Percentiles rank a stretch among this genome's conserved stretches.
These are phyloP conservation scores for Verticillium dahliae DNA, from an alignment of 2,329 filamentous ascomycete species.

Conservation along the genomic window DNA sequence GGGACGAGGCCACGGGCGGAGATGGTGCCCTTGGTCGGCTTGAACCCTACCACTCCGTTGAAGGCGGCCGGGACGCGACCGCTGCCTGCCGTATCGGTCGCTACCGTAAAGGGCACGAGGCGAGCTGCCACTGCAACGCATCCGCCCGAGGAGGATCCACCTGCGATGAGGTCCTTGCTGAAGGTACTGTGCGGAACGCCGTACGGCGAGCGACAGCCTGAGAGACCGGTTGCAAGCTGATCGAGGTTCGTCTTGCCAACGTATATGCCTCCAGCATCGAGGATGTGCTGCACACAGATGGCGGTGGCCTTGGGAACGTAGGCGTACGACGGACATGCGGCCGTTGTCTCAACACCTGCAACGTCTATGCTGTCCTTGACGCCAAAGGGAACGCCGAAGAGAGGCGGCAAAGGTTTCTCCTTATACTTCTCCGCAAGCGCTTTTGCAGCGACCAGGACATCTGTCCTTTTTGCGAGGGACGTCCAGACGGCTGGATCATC, in stretches of 20 bases:
- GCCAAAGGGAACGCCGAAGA: slow-evolving; percentile 50
- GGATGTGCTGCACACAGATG: slow-evolving; percentile 36
- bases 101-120: slow-evolving; percentile 49
- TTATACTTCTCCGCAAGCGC: slow-evolving; percentile 30
- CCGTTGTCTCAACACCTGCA: slow-evolving; percentile 40
- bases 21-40: slow-evolving; percentile 35
- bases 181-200: slow-evolving; percentile 36
- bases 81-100: slow-evolving; percentile 49
- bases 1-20: slow-evolving; percentile 40
- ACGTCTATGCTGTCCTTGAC: slow-evolving; percentile 53
- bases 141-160: slow-evolving; percentile 51
- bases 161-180: slow-evolving; percentile 21
- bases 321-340: slow-evolving; percentile 40
- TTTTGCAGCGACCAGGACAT: slow-evolving; percentile 31
- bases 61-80: slow-evolving; percentile 45
- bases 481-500: slow-evolving; percentile 47
- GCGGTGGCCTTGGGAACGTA: slow-evolving; percentile 39
- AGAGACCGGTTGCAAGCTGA: slow-evolving; percentile 55
- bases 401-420: slow-evolving; percentile 32
- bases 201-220: slow-evolving; percentile 51
- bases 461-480: slow-evolving; percentile 16
- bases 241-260: slow-evolving; percentile 55
- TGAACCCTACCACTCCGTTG: slow-evolving; percentile 46
- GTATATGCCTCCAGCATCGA: slow-evolving; percentile 45
- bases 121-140: slow-evolving; percentile 46